These are phyloP conservation scores for Vaccinium corymbosum DNA, from an alignment of 148 eudicot genomes.

Conservation along the genomic window DNA sequence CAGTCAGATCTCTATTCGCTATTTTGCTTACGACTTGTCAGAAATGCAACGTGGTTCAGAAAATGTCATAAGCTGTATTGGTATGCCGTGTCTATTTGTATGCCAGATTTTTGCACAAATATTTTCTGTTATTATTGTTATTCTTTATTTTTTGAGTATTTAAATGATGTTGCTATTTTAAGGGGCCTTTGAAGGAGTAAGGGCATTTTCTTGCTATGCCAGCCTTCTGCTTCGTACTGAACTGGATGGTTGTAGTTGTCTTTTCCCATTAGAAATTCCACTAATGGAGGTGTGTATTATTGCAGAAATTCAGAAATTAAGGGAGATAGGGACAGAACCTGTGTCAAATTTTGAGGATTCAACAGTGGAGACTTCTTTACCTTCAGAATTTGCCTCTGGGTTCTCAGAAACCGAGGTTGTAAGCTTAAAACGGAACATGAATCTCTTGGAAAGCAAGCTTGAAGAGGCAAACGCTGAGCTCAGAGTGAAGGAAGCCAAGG, in stretches of 20 bases:
- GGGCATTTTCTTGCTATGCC: background rate
- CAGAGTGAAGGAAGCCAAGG: conserved; percentile 35
- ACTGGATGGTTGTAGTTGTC: background rate
- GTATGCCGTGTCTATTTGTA: background rate
- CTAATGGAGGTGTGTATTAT: conserved; percentile 5
- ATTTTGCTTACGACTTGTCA: background rate
- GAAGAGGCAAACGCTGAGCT: conserved; percentile 42
- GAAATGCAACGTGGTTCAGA: background rate
- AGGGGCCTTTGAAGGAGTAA: background rate
- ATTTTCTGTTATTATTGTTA: background rate
- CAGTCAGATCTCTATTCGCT: background rate
- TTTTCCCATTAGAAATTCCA: background rate
- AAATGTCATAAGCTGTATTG: background rate
- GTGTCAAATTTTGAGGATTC: conserved; percentile 31
- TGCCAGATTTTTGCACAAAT: background rate
- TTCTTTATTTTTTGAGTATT: background rate
- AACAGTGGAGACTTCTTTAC: conserved; percentile 15
- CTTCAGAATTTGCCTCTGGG: conserved; percentile 17
- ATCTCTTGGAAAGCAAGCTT: conserved; percentile 43
- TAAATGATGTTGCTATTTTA: background rate
- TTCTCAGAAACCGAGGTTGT: conserved; percentile 21
- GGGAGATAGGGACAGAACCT: conserved; percentile 58
- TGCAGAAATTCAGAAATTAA: conserved; percentile 72
- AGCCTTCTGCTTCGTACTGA: background rate
- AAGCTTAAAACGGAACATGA: conserved; percentile 27